Evolutionary conservation across 202 grass and related monocot species (phyloP).

Genomic region (Bolboschoenoplectus hybrid): DNA sequence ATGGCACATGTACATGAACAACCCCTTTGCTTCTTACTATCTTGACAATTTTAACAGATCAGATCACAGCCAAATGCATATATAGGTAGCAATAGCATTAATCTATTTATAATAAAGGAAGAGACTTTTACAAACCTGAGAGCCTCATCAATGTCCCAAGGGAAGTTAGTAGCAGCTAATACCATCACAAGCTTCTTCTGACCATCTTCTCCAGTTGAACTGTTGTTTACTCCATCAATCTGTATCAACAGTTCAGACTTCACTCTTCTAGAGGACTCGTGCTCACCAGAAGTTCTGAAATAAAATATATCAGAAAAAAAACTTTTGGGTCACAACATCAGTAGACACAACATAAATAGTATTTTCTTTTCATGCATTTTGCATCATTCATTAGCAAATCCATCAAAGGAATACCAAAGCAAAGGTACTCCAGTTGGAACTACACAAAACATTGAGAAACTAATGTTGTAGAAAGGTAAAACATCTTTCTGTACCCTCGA

Average conservation of each 20-base stretch:
- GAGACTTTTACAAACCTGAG: slow-evolving; percentile 59
- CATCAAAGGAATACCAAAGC: background rate
- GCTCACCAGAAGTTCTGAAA: slow-evolving; percentile 89
- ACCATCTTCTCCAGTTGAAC: slow-evolving; percentile 79
- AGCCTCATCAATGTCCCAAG: slow-evolving; percentile 98
- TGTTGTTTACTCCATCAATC: slow-evolving; percentile 96
- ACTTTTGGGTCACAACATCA: slow-evolving; percentile 25
- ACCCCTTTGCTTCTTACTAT: background rate
- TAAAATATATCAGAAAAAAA: slow-evolving; percentile 28
- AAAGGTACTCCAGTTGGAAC: too few species aligned
- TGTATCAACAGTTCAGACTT: slow-evolving; percentile 97
- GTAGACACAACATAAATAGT: background rate
- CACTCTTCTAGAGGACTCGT: slow-evolving; percentile 95
- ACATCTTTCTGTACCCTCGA: slow-evolving; percentile 69
- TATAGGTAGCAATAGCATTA: background rate
- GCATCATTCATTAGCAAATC: background rate
- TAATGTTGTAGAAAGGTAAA: slow-evolving; percentile 29
- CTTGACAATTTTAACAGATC: background rate
- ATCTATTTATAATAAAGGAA: background rate
- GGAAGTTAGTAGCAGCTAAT: slow-evolving; percentile 92
- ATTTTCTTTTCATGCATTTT: background rate
- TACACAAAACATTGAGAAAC: slow-evolving; percentile 20
- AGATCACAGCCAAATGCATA: background rate
- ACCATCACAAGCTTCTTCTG: slow-evolving; percentile 96
- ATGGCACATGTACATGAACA: background rate